Base-by-base conservation (phyloP, 2,329 filamentous ascomycete genomes). In the Colletotrichum sp. region DNA sequence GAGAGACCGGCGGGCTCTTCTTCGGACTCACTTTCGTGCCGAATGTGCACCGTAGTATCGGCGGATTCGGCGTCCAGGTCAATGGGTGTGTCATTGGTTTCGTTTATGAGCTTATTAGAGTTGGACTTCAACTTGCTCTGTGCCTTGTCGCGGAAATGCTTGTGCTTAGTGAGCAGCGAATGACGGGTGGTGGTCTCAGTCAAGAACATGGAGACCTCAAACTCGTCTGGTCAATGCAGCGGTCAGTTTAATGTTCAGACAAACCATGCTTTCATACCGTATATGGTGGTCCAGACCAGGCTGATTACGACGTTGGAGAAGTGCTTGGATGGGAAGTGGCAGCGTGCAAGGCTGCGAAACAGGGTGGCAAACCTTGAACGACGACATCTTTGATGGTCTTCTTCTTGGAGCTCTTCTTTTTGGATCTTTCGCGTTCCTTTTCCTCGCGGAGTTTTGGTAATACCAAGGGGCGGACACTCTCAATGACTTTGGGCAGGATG, bases 121-220 rank as follows among this genome's bases (percentile, higher is more conserved):
- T 93, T 94, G 57, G 92, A 93, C 67, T 87, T 89, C 57, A 92
- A 86, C 79, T 86, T 88, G 2, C 86, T 86, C 71, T 89, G 87
- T 1, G 86, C 84, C 64, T 88, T 91, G 73, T 93, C 90, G 75
- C 90, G 89, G 79, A 96, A 96, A 21, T 92, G 90, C 85, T 98
- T 98, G 80, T 95, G 93, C 84, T 97, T 98, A 72, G 93, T 94
- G 74, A 99, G 90, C 49, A 99, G 88, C 39, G 95, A 95, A 87
- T 99, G 97, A 16, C 96, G 92, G 5, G 94, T 96, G 68, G 92
- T 93, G 9, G 94, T 94, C 84, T 98, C 95, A 62, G 95, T 98
- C 79, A 99, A 88, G 86, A 98, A 99, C 78, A 99, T 94, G 49
- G 96, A 95, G 16, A 98, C 95, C 82, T 99, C 96, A 82, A 98